Percentiles rank a stretch among this genome's conserved stretches.
Evolutionary conservation across 441 rosid genomes (phyloP).

Genomic region (Euphorbia celastroides): DNA sequence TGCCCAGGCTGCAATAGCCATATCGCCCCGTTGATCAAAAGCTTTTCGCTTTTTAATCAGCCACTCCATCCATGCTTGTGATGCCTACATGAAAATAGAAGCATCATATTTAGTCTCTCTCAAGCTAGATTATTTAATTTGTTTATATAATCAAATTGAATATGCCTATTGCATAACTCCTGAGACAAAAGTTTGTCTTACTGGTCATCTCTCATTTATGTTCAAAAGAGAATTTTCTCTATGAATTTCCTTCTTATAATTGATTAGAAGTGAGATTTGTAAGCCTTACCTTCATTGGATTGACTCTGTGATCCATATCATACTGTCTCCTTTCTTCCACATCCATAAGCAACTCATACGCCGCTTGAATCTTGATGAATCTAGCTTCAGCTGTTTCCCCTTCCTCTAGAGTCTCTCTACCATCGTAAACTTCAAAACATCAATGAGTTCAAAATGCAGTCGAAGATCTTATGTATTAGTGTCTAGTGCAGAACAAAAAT

Average conservation of each 20-base stretch:
- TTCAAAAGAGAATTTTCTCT: neutral
- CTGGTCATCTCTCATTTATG: neutral
- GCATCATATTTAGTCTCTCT: neutral
- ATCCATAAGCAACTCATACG: slow-evolving; percentile 89
- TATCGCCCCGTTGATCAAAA: slow-evolving; percentile 92
- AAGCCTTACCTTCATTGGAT: slow-evolving; percentile 79
- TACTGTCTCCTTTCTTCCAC: slow-evolving; percentile 64
- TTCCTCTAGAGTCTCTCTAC: slow-evolving; percentile 85
- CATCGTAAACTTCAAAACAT: slow-evolving; percentile 66
- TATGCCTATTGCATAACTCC: neutral
- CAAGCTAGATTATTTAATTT: neutral
- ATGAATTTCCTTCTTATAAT: neutral
- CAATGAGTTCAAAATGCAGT: slow-evolving; percentile 21
- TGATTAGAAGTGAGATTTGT: neutral
- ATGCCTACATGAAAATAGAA: slow-evolving; percentile 46
- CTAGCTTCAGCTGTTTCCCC: slow-evolving; percentile 95
- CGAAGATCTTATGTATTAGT: neutral
- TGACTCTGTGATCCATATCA: slow-evolving; percentile 72
- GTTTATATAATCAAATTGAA: neutral
- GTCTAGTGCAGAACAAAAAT: neutral
- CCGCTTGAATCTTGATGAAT: slow-evolving; percentile 98
- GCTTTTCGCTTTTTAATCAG: slow-evolving; percentile 86
- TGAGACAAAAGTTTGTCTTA: neutral
- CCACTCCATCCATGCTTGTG: slow-evolving; percentile 99
- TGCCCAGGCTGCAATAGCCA: slow-evolving; percentile 96